phyloP scores from a whole-genome alignment of 2,329 filamentous ascomycete genomes.

The Zymoseptoria crescenta region DNA sequence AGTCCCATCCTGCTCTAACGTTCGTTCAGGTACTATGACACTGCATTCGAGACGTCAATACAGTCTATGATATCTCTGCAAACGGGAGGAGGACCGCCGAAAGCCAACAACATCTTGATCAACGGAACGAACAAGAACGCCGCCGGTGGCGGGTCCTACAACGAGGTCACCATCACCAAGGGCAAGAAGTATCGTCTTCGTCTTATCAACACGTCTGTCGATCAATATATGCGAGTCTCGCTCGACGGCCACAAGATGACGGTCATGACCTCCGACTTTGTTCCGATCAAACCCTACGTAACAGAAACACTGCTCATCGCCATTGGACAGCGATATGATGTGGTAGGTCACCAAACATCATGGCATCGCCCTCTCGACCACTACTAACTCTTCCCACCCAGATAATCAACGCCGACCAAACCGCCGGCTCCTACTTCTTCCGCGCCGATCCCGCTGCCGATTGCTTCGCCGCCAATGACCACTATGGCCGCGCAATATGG shows the following conservation, averaged over 20 bases:
- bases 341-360: conserved; percentile 12
- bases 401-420: conserved; percentile 28
- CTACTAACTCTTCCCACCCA: background rate
- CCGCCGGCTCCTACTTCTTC: conserved; percentile 24
- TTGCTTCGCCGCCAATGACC: conserved; percentile 29
- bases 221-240: conserved; percentile 33
- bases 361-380: background rate
- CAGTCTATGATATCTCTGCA: conserved; percentile 26
- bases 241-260: conserved; percentile 25
- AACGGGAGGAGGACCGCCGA: conserved; percentile 19
- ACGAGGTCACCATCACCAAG: conserved; percentile 13
- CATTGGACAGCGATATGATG: conserved; percentile 32
- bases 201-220: conserved; percentile 38
- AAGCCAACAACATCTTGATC: conserved; percentile 37
- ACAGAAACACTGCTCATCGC: conserved; percentile 20
- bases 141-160: conserved; percentile 12
- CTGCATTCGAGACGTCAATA: conserved; percentile 14
- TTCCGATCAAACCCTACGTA: conserved; percentile 23
- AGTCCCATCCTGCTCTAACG: conserved; percentile 28
- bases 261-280: conserved; percentile 28
- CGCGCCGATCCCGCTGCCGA: conserved; percentile 15
- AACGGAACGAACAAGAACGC: conserved; percentile 28
- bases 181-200: conserved; percentile 33
- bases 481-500: conserved; percentile 31
- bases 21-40: conserved; percentile 8